Conservation (phyloP, 2,329 filamentous ascomycete species). For the Huntiella omanensis region DNA sequence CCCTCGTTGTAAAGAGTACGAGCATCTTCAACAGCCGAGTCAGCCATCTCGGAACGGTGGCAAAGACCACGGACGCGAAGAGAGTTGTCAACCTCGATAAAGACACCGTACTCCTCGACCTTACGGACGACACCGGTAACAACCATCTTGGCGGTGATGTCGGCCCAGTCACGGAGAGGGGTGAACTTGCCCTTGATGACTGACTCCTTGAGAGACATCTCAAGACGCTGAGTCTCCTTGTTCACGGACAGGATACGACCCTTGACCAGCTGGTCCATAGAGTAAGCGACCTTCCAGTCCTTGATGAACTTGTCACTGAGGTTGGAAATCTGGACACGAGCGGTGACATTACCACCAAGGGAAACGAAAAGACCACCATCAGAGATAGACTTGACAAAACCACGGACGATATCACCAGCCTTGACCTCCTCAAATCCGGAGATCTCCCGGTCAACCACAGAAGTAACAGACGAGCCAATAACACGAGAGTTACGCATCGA, state of each 20-base stretch:
- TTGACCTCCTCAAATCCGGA: slow-evolving; percentile 50
- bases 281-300: slow-evolving; percentile 83
- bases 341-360: slow-evolving; percentile 63
- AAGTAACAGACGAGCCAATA: slow-evolving; percentile 56
- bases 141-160: slow-evolving; percentile 60
- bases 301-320: slow-evolving; percentile 83
- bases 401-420: slow-evolving; percentile 62
- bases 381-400: slow-evolving; percentile 78
- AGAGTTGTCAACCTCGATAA: slow-evolving; percentile 76
- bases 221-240: slow-evolving; percentile 46
- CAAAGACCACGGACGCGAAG: slow-evolving; percentile 82
- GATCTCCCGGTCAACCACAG: slow-evolving; percentile 67
- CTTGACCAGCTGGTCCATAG: slow-evolving; percentile 76
- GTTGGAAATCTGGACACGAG: slow-evolving; percentile 69
- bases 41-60: slow-evolving; percentile 81
- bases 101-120: slow-evolving; percentile 87
- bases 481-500: slow-evolving; percentile 77
- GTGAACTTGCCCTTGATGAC: slow-evolving; percentile 63
- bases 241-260: slow-evolving; percentile 67
- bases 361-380: slow-evolving; percentile 80
- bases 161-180: slow-evolving; percentile 52
- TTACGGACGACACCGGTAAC: slow-evolving; percentile 84
- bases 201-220: slow-evolving; percentile 75
- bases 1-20: slow-evolving; percentile 76
- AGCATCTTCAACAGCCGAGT: slow-evolving; percentile 65